These are phyloP conservation scores for Coemansia sp. DNA, from an alignment of 192 early-diverging fungal species.

Conservation along the genomic window DNA sequence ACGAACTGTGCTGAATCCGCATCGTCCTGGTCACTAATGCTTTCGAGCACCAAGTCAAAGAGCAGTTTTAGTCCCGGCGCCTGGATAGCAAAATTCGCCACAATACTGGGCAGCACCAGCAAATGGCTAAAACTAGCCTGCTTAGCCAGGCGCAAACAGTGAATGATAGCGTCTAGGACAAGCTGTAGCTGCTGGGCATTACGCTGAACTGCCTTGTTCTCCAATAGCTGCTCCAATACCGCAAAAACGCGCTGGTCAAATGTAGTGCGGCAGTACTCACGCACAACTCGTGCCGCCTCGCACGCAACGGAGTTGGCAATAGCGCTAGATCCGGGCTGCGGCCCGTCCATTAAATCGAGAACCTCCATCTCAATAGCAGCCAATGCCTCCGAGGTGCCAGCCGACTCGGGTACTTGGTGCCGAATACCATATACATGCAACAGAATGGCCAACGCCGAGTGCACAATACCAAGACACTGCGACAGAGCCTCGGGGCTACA, in stretches of 20 bases:
- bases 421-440: background rate
- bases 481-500: background rate
- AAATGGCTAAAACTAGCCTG: constrained; percentile 7
- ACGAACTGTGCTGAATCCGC: constrained; percentile 3
- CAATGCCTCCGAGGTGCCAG: background rate
- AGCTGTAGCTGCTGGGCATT: constrained; percentile 32
- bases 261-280: constrained; percentile 25
- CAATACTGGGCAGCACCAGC: constrained; percentile 16
- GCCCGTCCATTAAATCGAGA: background rate
- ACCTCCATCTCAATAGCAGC: background rate
- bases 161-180: constrained; percentile 20
- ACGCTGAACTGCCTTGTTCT: constrained; percentile 11
- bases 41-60: constrained; percentile 27
- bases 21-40: constrained; percentile 2
- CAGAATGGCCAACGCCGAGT: background rate
- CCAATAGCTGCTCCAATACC: constrained; percentile 18
- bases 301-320: constrained; percentile 10
- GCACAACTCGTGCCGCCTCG: constrained; percentile 38
- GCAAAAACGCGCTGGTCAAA: constrained; percentile 9
- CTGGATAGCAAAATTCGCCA: constrained; percentile 32
- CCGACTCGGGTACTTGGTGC: constrained; percentile 1
- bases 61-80: constrained; percentile 37
- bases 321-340: background rate
- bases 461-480: background rate
- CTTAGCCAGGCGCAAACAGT: constrained; percentile 18